Conservation (phyloP, 805 yeast species). For the Yamadazyma sp. region DNA sequence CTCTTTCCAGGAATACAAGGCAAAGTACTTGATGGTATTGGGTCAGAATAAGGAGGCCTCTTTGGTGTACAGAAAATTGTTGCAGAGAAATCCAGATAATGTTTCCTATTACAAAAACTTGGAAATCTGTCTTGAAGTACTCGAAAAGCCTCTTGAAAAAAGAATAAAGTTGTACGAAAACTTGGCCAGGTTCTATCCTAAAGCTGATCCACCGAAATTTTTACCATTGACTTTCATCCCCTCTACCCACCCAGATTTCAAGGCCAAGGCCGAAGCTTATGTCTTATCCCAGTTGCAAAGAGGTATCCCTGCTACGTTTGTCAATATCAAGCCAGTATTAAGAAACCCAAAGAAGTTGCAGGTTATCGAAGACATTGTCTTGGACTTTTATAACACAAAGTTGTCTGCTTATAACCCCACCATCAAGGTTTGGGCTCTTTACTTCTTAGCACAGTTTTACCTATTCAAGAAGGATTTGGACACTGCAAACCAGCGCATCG, state of each 20-base stretch:
- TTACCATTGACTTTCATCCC: conserved; percentile 75
- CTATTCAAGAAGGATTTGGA: conserved; percentile 53
- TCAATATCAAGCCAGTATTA: conserved; percentile 80
- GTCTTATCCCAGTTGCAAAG: conserved; percentile 61
- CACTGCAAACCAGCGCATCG: conserved; percentile 56
- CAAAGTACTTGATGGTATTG: conserved; percentile 58
- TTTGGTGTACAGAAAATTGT: conserved; percentile 59
- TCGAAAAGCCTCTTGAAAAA: conserved; percentile 40
- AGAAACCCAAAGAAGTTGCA: conserved; percentile 38
- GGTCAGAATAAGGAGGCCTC: conserved; percentile 66
- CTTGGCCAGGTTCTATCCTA: conserved; percentile 71
- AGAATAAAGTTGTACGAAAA: conserved; percentile 64
- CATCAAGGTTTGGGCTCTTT: conserved; percentile 64
- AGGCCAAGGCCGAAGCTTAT: conserved; percentile 50
- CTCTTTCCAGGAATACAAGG: conserved; percentile 65
- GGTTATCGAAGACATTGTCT: conserved; percentile 54
- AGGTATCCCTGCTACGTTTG: conserved; percentile 90
- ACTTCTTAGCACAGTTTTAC: conserved; percentile 78
- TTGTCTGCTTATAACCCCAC: conserved; percentile 42
- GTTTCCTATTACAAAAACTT: conserved; percentile 61
- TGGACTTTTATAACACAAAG: conserved; percentile 41
- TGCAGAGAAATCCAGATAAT: conserved; percentile 86
- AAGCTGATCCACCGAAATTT: conserved; percentile 74
- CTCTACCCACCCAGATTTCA: conserved; percentile 50
- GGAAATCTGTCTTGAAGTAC: conserved; percentile 62